Evolutionary conservation across 2,329 filamentous ascomycete genomes (phyloP), one percentile per base, ranked within the genome.

Genomic region (Saccharata proteae): DNA sequence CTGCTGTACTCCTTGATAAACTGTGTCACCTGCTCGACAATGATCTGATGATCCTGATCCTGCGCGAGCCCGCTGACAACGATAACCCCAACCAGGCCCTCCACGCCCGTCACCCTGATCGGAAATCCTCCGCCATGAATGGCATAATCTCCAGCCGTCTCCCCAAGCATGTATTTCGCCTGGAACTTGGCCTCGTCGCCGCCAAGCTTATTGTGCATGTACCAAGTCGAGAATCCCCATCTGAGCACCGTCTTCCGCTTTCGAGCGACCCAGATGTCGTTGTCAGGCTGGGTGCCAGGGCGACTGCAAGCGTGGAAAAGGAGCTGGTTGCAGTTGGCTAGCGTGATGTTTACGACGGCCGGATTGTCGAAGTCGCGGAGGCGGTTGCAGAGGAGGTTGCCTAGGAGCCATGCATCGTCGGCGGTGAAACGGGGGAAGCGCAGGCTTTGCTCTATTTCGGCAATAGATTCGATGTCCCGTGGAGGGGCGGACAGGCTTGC

Each of bases 61-160:
- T 85, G 77, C 59, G 75, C 78, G 51, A 88, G 52, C 4, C 81
- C 82, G 46, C 74, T 80, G 1, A 88, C 77, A 12, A 85, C 73
- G 15, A 85, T 73, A 1, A 83, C 75, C 1, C 71, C 81, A 6
- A 85, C 74, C 3, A 84, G 58, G 1, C 80, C 81, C 57, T 86
- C 80, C 1, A 86, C 78, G 0, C 78, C 78, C 32, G 60, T 59
- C 5, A 88, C 80, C 6, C 73, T 65, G 18, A 88, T 68, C 0
- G 82, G 82, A 40, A 82, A 73, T 0, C 67, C 82, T 14, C 82
- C 82, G 0, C 82, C 82, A 52, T 86, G 80, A 39, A 85, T 80
- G 1, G 80, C 80, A 59, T 80, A 88, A 18, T 70, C 61, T 32
- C 65, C 63, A 29, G 65, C 67, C 23, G 59, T 56, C 34, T 54